Evolutionary conservation across 148 eudicot genomes (phyloP), one percentile per base, ranked within the genome.

Genomic region (Cornus suecica): DNA sequence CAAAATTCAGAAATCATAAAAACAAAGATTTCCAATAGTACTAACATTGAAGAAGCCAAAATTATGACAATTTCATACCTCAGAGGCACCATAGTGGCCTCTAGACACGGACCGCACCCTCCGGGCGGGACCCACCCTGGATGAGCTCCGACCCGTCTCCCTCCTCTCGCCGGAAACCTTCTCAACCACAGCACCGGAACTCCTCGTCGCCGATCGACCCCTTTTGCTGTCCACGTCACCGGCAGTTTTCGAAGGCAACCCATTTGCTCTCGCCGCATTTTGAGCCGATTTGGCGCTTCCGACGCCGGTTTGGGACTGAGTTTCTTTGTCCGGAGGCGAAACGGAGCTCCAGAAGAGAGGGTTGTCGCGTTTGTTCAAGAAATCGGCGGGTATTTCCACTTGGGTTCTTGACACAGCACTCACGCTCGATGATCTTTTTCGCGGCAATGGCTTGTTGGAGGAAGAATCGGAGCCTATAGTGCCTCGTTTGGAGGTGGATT

Each of bases 131-230:
- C 77, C 79, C 51, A 81, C 83, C 69, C 86, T 72, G 10, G 94
- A 90, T 84, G 86, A 84, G 77, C 92, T 85, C 81, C 87, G 76
- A 16, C 86, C 88, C 37, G 51, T 15, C 69, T 41, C 78, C 74
- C 62, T 79, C 81, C 68, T 69, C 22, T 82, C 81, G 7, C 79
- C 76, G 10, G 20, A 29, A 6, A 70, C 77, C 29, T 76, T 76
- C 5, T 74, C 42, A 6, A 8, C 73, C 52, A 62, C 69, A 2
- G 63, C 31, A 72, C 68, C 84, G 0, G 70, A 63, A 81, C 69
- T 79, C 77, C 93, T 80, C n/a, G 86, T 52, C 61, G 71, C 77
- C 7, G 97, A 66, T 80, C 97, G 85, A n/a, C 97, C 97, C 73
- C 90, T 78, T 27, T 73, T 65, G 72, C 77, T 82, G n/a, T 71